These are phyloP conservation scores for Globisporangium apiculatum DNA, from an alignment of 352 stramenopile genomes.

Conservation along the genomic window DNA sequence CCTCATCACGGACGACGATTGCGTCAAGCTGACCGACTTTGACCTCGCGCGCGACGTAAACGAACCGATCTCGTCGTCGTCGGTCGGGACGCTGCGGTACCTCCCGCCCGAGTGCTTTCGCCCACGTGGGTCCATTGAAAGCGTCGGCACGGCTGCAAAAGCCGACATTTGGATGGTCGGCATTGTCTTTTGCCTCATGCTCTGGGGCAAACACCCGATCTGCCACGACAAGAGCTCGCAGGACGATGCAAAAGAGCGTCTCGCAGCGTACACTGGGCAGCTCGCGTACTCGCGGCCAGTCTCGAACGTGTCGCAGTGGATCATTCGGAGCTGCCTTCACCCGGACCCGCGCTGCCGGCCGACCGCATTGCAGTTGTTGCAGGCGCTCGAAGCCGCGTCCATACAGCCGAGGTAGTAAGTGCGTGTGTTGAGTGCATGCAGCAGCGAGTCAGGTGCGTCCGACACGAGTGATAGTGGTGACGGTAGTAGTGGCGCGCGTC, in stretches of 20 bases:
- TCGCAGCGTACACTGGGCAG: conserved; percentile 24
- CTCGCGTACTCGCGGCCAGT: conserved; percentile 29
- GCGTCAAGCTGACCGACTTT: conserved; percentile 90
- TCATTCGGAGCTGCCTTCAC: conserved; percentile 63
- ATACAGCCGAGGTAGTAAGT: conserved; percentile 6
- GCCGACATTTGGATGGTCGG: conserved; percentile 82
- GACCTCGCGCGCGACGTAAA: conserved; percentile 70
- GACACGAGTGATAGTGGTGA: background rate
- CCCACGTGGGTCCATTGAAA: conserved; percentile 20
- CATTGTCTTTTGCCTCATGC: conserved; percentile 70
- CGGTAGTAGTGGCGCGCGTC: no score
- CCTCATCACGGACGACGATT: conserved; percentile 85
- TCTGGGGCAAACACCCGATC: conserved; percentile 73
- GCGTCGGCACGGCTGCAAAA: conserved; percentile 65
- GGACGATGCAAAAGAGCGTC: conserved; percentile 27
- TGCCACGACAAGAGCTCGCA: conserved; percentile 49
- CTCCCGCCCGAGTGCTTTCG: conserved; percentile 71
- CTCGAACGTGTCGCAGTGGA: conserved; percentile 54
- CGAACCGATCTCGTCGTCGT: conserved; percentile 47
- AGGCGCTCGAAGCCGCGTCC: conserved; percentile 36
- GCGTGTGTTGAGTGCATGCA: background rate
- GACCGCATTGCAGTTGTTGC: conserved; percentile 50
- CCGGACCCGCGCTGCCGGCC: conserved; percentile 55
- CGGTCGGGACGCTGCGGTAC: conserved; percentile 68
- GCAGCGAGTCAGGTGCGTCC: background rate